Base-by-base conservation (phyloP, 352 stramenopile species). In the Elongisporangium prolatum region DNA sequence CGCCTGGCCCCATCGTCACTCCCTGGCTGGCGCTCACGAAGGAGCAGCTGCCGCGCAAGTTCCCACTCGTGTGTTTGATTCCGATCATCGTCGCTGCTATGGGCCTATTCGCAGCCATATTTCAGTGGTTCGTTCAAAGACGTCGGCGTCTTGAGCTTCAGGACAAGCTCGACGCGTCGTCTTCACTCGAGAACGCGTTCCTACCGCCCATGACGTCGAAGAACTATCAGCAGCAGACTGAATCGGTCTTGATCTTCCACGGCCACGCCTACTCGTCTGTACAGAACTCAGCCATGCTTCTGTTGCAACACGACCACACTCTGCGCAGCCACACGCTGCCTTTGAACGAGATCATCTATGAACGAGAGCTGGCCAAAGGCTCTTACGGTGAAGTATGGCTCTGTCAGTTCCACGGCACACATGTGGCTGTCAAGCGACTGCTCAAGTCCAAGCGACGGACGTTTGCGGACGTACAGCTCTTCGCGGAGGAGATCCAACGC, bases 301-400 rank as follows among this genome's bases (percentile, higher is more conserved):
- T 56, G 21, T 54, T 88, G 8, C 56, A 73, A 2, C 75, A 60
- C 0, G 75, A 88, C 49, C 57, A 63, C 16, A 63, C 72, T 22
- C 40, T 88, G 21, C 40, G 59, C 2, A 57, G 57, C 0, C 74
- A 76, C 17, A 67, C 70, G 0, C 66, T 88, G n/a, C 47, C 61
- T 2, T 71, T 73, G 60, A 74, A 78, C 21, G 67, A 77, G 10
- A 67, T 88, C 38, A 52, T 63, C 13, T 72, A 85, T 18, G 57
- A 77, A 24, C 54, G 58, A 21, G 52, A 76, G 37, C 52, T 89
- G 0, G 70, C 71, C 0, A 66, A 67, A 21, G 79, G 75, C 4
- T 76, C 79, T 8, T 85, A 74, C 48, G 79, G 79, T 3, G 79
- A 89, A 37, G 75, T 89, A 2, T 87, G 74, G 74, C 55, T 68